phyloP scores from a whole-genome alignment of 169 alveolate species.

The Cryptosporidium sp. region DNA sequence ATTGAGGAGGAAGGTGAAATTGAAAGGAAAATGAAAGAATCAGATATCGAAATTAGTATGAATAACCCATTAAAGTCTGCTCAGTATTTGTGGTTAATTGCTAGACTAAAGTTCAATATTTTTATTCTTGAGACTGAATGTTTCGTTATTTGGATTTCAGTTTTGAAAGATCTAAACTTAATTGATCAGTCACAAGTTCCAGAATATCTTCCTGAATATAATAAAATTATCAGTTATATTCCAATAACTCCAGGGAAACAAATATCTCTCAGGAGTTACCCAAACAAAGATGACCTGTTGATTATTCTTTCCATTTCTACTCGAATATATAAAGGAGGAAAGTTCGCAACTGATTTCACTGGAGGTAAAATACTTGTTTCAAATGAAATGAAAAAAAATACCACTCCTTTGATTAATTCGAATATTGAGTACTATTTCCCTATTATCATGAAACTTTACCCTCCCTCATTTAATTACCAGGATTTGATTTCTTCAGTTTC shows the following conservation, averaged over 20 bases:
- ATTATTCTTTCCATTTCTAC: conserved; percentile 14
- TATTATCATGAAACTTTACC: conserved; percentile 16
- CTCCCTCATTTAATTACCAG: conserved; percentile 29
- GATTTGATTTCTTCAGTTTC: conserved; percentile 26
- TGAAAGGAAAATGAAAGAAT: conserved; percentile 27
- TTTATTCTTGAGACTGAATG: conserved; percentile 6
- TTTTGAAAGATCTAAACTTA: background rate
- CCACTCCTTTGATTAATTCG: conserved; percentile 50
- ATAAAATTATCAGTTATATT: conserved; percentile 11
- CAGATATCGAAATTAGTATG: conserved; percentile 4
- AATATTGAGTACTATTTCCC: conserved; percentile 56
- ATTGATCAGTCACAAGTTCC: background rate
- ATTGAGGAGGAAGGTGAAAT: conserved; percentile 33
- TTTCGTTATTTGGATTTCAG: conserved; percentile 23
- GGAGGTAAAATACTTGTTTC: conserved; percentile 9
- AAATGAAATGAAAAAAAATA: background rate
- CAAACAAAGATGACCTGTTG: conserved; percentile 32
- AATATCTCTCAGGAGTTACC: background rate
- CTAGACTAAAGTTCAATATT: conserved; percentile 16
- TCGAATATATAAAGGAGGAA: conserved; percentile 26
- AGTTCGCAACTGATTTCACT: conserved; percentile 68
- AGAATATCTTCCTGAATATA: conserved; percentile 15
- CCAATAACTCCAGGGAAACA: conserved; percentile 9
- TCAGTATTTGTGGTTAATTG: conserved; percentile 44
- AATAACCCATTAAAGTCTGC: conserved; percentile 34